These are phyloP conservation scores for Apostasia ramifera DNA, from an alignment of 106 monocot species.

Conservation along the genomic window DNA sequence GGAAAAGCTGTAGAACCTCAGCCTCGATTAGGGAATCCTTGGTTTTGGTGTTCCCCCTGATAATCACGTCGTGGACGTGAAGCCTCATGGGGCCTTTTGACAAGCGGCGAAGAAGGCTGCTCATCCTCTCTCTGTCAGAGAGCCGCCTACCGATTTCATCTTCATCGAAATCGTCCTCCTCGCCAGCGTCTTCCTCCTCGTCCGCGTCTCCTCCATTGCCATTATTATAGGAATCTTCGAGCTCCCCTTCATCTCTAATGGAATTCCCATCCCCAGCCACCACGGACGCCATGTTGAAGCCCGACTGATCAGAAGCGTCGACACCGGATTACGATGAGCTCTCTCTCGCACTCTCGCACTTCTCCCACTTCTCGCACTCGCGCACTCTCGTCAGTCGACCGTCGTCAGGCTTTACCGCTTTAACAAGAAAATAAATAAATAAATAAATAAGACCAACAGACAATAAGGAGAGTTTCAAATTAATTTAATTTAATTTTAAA, in stretches of 20 bases:
- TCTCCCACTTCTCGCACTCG: too few species aligned
- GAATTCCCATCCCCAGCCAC: not conserved
- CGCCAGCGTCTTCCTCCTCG: slow-evolving; percentile 16
- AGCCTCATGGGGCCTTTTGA: slow-evolving; percentile 24
- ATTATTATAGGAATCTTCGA: not conserved
- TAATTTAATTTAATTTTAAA: too few species aligned
- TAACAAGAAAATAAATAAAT: too few species aligned
- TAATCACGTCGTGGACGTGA: slow-evolving; percentile 58
- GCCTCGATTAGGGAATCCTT: slow-evolving; percentile 56
- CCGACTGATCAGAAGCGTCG: too few species aligned
- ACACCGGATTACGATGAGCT: too few species aligned
- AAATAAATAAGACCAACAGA: too few species aligned
- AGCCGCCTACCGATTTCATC: slow-evolving; percentile 7
- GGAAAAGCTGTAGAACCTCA: slow-evolving; percentile 37
- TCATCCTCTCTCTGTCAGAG: slow-evolving; percentile 13
- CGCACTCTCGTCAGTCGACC: too few species aligned
- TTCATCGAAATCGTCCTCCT: slow-evolving; percentile 35
- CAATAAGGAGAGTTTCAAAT: too few species aligned
- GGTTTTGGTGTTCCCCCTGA: slow-evolving; percentile 49
- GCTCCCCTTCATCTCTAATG: slow-evolving; percentile 1
- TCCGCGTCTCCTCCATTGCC: slow-evolving; percentile 10
- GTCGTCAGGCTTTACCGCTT: too few species aligned
- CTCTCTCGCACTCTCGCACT: too few species aligned
- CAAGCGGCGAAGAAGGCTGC: slow-evolving; percentile 24
- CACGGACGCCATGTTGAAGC: not conserved